Evolutionary conservation across 495 filamentous ascomycete species (phyloP).

Genomic region (Hypoxylon rickii): DNA sequence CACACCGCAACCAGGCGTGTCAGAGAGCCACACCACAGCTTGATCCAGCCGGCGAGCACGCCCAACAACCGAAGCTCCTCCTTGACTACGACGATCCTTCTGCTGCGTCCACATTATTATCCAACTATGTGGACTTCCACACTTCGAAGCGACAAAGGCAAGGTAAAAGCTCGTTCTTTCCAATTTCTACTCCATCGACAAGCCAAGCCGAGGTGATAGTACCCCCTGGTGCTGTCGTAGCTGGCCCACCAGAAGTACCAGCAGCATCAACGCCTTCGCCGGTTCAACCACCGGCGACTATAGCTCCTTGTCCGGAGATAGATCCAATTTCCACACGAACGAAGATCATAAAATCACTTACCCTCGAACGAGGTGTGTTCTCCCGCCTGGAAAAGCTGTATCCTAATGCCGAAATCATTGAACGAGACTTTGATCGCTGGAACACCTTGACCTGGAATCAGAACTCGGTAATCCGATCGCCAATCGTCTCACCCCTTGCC

Average conservation of each 20-base stretch:
- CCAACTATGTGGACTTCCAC: conserved; percentile 35
- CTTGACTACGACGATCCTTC: conserved; percentile 20
- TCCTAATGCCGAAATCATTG: conserved; percentile 59
- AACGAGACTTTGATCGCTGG: conserved; percentile 60
- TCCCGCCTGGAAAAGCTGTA: conserved; percentile 53
- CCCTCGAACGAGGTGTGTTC: conserved; percentile 30
- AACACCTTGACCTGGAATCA: conserved; percentile 39
- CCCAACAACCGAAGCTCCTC: conserved; percentile 16
- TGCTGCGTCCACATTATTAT: conserved; percentile 30
- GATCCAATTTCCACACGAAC: neutral
- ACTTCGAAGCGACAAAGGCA: conserved; percentile 34
- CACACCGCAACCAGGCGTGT: conserved; percentile 5
- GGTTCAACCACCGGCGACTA: neutral
- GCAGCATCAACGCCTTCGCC: neutral
- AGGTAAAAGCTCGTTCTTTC: conserved; percentile 30
- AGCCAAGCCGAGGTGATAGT: neutral
- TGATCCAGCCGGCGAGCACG: neutral
- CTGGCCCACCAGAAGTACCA: neutral
- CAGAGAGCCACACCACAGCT: neutral
- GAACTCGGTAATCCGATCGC: conserved; percentile 37
- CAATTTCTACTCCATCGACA: neutral
- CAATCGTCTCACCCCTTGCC: conserved; percentile 40
- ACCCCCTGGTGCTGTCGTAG: neutral
- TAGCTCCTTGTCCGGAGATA: conserved; percentile 23
- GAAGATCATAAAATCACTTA: conserved; percentile 36